Conservation (phyloP, 108 stramenopile species). For the Bacterosira constricta region DNA sequence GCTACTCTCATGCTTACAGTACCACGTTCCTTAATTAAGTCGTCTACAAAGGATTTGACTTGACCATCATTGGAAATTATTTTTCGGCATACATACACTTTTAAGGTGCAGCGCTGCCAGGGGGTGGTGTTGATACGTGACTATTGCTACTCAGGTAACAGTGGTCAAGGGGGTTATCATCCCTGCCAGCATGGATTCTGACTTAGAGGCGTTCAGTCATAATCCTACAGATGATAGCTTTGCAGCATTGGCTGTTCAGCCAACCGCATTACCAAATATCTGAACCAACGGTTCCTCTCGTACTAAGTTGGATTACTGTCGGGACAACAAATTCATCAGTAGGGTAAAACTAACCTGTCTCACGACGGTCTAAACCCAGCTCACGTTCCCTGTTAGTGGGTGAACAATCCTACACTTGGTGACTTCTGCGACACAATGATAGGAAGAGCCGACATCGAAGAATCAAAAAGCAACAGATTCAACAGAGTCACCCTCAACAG, state of each 20-base stretch:
- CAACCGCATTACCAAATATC: conserved; percentile 95
- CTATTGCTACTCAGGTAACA: conserved; percentile 76
- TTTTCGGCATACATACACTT: conserved; percentile 66
- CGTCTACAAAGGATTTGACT: conserved; percentile 96
- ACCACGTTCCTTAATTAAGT: conserved; percentile 92
- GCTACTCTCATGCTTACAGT: conserved; percentile 97
- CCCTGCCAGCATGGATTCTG: conserved; percentile 94
- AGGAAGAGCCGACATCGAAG: conserved; percentile 96
- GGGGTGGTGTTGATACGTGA: conserved; percentile 59
- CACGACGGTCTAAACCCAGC: conserved; percentile 98
- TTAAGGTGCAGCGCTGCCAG: conserved; percentile 55
- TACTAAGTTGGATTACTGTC: conserved; percentile 98
- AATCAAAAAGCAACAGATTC: conserved; percentile 96
- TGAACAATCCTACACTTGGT: conserved; percentile 98
- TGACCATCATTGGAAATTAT: conserved; percentile 85
- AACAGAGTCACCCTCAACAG: too few relatives aligned
- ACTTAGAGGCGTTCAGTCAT: conserved; percentile 96
- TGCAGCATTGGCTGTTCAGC: conserved; percentile 91
- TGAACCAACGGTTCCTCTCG: conserved; percentile 98
- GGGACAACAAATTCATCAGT: conserved; percentile 88
- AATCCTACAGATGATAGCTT: conserved; percentile 94
- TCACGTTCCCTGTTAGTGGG: conserved; percentile 96
- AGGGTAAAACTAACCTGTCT: conserved; percentile 98
- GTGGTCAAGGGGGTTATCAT: conserved; percentile 83
- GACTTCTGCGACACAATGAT: conserved; percentile 96